A percentile compares a stretch with the other conserved stretches of the same genome.
phyloP scores from a whole-genome alignment of 2,329 filamentous ascomycete species.

The Sclerotinia trifoliorum region DNA sequence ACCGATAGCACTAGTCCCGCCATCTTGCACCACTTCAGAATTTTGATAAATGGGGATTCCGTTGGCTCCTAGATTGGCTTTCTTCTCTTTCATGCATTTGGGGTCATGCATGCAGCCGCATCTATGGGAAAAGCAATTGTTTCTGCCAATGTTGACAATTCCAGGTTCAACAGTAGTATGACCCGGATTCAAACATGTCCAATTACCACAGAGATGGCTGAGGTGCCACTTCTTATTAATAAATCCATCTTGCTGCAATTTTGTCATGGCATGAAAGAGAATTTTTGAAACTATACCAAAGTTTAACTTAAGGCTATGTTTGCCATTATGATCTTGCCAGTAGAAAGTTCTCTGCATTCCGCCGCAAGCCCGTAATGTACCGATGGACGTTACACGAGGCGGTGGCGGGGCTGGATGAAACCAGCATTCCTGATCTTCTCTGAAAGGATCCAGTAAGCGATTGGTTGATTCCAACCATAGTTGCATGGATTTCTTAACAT shows the following conservation, averaged over 20 bases:
- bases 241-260: constrained; percentile 35
- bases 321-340: constrained; percentile 24
- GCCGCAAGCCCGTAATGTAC: constrained; percentile 16
- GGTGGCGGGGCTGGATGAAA: constrained; percentile 33
- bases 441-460: constrained; percentile 27
- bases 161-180: constrained; percentile 37
- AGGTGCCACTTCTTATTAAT: constrained; percentile 37
- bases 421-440: constrained; percentile 32
- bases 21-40: not conserved
- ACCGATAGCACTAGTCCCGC: not conserved
- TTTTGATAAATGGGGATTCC: constrained; percentile 16
- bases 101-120: constrained; percentile 34
- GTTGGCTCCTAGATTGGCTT: constrained; percentile 30
- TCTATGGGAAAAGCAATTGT: constrained; percentile 36
- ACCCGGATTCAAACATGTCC: constrained; percentile 37
- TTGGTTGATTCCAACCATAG: constrained; percentile 28
- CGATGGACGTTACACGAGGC: constrained; percentile 19
- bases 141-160: constrained; percentile 33
- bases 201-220: constrained; percentile 40
- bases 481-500: constrained; percentile 29
- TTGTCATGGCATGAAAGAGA: constrained; percentile 29
- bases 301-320: constrained; percentile 31
- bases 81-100: constrained; percentile 34
- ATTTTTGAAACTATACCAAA: constrained; percentile 34
- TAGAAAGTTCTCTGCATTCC: constrained; percentile 28